phyloP scores from a whole-genome alignment of 352 stramenopile species.

The Globisporangium heterothallicum region DNA sequence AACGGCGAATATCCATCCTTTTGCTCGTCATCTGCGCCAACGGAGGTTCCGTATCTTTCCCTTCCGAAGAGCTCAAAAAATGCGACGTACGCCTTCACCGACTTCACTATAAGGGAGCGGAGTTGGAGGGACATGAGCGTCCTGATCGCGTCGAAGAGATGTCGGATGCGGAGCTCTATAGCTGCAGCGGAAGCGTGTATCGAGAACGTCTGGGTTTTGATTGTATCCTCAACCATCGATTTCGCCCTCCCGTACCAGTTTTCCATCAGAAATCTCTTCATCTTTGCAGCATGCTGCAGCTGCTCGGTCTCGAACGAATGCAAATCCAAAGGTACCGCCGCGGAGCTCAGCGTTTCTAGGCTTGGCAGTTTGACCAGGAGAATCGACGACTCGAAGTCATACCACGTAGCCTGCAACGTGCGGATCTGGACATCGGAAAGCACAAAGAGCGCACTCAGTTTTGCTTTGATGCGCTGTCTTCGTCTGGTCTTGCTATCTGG shows the following conservation, averaged over 20 bases:
- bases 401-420: conserved; percentile 54
- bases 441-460: conserved; percentile 37
- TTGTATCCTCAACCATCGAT: conserved; percentile 38
- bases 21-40: neutral
- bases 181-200: conserved; percentile 18
- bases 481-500: conserved; percentile 19
- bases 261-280: conserved; percentile 44
- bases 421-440: conserved; percentile 45
- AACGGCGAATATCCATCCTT: neutral
- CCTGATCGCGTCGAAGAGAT: conserved; percentile 57
- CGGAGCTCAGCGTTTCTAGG: conserved; percentile 16
- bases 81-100: conserved; percentile 48
- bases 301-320: conserved; percentile 50
- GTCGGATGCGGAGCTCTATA: conserved; percentile 23
- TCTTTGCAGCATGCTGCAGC: conserved; percentile 33
- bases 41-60: neutral
- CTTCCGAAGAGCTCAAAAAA: conserved; percentile 67
- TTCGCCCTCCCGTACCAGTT: conserved; percentile 52
- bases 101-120: conserved; percentile 56
- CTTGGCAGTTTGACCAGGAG: conserved; percentile 45
- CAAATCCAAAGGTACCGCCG: conserved; percentile 32
- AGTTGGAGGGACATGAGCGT: conserved; percentile 75
- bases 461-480: conserved; percentile 35
- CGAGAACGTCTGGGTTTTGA: conserved; percentile 22
- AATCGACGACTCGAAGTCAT: conserved; percentile 41